These are phyloP conservation scores for Xylaria sp. DNA, from an alignment of 2,329 filamentous ascomycete genomes.

Conservation along the genomic window DNA sequence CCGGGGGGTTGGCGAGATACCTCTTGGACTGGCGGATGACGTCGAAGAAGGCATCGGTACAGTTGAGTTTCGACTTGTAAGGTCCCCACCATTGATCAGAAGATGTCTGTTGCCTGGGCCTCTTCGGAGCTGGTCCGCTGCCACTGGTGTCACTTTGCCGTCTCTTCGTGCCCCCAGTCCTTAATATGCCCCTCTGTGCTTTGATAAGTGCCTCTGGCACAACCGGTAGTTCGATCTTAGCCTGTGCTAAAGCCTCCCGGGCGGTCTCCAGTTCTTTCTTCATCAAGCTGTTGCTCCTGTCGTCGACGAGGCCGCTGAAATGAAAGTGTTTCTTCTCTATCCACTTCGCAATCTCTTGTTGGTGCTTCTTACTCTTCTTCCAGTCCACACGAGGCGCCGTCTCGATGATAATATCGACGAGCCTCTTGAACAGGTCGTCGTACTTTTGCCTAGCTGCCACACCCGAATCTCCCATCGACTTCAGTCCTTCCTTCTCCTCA, in stretches of 20 bases:
- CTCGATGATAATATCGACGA: not conserved
- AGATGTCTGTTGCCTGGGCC: not conserved
- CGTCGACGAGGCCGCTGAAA: not conserved
- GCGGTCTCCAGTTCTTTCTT: slow-evolving; percentile 1
- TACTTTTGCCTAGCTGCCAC: not conserved
- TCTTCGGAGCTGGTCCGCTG: not conserved
- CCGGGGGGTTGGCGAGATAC: slow-evolving; percentile 22
- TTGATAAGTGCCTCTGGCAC: not conserved
- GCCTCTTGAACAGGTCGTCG: slow-evolving; percentile 13
- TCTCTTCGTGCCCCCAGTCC: not conserved
- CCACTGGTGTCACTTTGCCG: not conserved
- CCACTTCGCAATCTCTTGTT: slow-evolving; percentile 10
- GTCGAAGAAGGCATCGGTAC: slow-evolving; percentile 22
- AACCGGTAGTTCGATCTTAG: not conserved
- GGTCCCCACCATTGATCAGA: slow-evolving; percentile 30
- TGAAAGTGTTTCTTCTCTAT: slow-evolving; percentile 4
- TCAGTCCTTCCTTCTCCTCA: not conserved
- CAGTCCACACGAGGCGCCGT: slow-evolving; percentile 20
- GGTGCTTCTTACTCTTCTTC: slow-evolving; percentile 9
- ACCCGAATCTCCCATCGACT: not conserved
- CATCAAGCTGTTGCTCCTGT: not conserved
- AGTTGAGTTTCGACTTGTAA: slow-evolving; percentile 23
- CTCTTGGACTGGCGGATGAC: slow-evolving; percentile 22
- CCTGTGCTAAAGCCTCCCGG: not conserved
- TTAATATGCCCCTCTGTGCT: not conserved